Conservation (phyloP, 352 stramenopile species). For the Phytopythium boreale region DNA sequence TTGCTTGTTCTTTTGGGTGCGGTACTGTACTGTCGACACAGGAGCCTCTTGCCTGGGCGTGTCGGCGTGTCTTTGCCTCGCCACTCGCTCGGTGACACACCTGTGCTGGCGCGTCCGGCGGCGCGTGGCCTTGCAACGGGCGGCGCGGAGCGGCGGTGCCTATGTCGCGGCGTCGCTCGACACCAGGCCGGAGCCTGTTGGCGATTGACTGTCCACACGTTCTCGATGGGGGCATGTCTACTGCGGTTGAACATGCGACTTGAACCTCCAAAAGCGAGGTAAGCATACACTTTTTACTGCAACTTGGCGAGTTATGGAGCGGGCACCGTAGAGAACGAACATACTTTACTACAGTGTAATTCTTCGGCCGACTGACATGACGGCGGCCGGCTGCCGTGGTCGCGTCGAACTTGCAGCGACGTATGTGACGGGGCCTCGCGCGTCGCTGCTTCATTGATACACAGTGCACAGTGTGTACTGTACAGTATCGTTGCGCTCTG, state of each 20-base stretch:
- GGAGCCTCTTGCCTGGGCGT: neutral
- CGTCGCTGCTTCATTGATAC: too few species aligned
- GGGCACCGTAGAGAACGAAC: neutral
- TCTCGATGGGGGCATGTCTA: neutral
- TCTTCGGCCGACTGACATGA: neutral
- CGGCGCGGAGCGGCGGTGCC: neutral
- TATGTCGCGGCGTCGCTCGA: neutral
- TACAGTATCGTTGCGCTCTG: too few species aligned
- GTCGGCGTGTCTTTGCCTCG: neutral
- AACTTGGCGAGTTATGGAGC: neutral
- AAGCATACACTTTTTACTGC: neutral
- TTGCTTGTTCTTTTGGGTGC: too few species aligned
- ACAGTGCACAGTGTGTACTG: too few species aligned
- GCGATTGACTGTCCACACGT: too few species aligned
- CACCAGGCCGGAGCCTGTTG: too few species aligned
- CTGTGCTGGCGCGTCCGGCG: too few species aligned
- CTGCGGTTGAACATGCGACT: neutral
- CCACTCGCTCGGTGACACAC: neutral
- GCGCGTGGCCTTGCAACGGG: too few species aligned
- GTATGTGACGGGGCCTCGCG: neutral
- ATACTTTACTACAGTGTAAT: too few species aligned
- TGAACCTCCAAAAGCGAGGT: constrained; percentile 1
- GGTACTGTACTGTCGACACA: too few species aligned
- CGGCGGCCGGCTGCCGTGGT: neutral
- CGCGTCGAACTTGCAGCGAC: neutral